Evolutionary conservation across 768 basidiomycete genomes (phyloP).

Genomic region (Butyriboletus loyo): DNA sequence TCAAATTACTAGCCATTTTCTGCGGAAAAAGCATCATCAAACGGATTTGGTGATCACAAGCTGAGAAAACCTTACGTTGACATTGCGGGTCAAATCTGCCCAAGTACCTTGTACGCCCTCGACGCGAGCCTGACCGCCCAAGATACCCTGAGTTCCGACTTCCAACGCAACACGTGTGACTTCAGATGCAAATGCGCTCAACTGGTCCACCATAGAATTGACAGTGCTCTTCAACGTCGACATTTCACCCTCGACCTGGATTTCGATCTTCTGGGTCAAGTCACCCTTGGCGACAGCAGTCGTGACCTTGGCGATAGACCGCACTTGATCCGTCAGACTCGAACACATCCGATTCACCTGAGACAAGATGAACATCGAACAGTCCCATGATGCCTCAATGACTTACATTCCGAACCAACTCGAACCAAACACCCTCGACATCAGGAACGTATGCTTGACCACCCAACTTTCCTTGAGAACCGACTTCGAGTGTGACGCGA

Average conservation of each 20-base stretch:
- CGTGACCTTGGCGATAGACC: conserved; percentile 80
- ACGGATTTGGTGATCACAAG: not conserved
- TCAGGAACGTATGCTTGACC: conserved; percentile 86
- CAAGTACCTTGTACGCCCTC: conserved; percentile 92
- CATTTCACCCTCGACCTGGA: conserved; percentile 88
- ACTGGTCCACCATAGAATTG: conserved; percentile 92
- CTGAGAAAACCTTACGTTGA: conserved; percentile 57
- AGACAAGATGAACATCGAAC: conserved; percentile 7
- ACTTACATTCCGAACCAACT: conserved; percentile 71
- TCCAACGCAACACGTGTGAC: conserved; percentile 82
- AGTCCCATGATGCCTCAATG: not conserved
- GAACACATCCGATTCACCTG: conserved; percentile 81
- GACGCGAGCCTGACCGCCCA: conserved; percentile 89
- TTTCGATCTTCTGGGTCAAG: conserved; percentile 89
- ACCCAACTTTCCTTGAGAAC: conserved; percentile 84
- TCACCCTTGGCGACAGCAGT: conserved; percentile 91
- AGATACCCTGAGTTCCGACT: conserved; percentile 86
- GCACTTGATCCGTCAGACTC: conserved; percentile 76
- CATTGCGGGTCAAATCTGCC: conserved; percentile 85
- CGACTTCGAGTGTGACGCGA: conserved; percentile 80
- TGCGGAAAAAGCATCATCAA: conserved; percentile 26
- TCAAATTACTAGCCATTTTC: conserved; percentile 88
- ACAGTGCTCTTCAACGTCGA: conserved; percentile 77
- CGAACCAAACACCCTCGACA: conserved; percentile 90
- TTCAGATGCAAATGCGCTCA: conserved; percentile 83